Base-by-base conservation (phyloP, 768 basidiomycete species). In the Cystobasidium ongulense region DNA sequence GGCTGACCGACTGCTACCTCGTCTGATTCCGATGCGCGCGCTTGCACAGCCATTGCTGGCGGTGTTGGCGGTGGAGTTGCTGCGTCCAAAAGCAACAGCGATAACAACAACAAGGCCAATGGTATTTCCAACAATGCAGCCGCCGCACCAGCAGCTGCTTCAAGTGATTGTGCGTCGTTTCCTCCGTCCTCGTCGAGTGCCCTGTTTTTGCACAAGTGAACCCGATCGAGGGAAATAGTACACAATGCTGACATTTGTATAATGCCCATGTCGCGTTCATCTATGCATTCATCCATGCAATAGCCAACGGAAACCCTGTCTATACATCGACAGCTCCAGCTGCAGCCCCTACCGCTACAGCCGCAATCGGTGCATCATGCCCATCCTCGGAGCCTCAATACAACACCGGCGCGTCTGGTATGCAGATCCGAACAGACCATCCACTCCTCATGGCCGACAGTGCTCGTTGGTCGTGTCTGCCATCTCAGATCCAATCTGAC, bases 371-470 rank as follows among this genome's bases (percentile, higher is more conserved):
- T 66, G 75, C 84, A 29, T 80, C 82, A 50, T 81, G 86, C 5
- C 97, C 93, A 93, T 92, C 92, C 1, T 77, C 83, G 61, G 95
- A 98, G 80, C 91, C 88, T 80, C 80, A 86, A 53, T 89, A 92
- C 31, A 76, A 70, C 23, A 64, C 63, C 17, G 36, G 35, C 29
- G 46, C 52, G 27, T 79, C 86, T 41, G 87, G 81, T 76, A 88
- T 59, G 57, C 81, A 80, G 63, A 83, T 88, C 38, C 88, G 92
- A 54, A 77, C 87, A 10, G 88, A 91, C 78, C 89, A 94, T 75
- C 96, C 96, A 29, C 89, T 91, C 53, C 85, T 99, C 62, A 88
- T 96, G 77, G 96, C 95, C 18, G 92, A 95, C 27, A 78, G 85
- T 11, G 93, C 92, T 85, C 93, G 92, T 82, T 98, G 96, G 95